Conservation (phyloP, 73 alveolate genomes). For the Uronychia binucleata region DNA sequence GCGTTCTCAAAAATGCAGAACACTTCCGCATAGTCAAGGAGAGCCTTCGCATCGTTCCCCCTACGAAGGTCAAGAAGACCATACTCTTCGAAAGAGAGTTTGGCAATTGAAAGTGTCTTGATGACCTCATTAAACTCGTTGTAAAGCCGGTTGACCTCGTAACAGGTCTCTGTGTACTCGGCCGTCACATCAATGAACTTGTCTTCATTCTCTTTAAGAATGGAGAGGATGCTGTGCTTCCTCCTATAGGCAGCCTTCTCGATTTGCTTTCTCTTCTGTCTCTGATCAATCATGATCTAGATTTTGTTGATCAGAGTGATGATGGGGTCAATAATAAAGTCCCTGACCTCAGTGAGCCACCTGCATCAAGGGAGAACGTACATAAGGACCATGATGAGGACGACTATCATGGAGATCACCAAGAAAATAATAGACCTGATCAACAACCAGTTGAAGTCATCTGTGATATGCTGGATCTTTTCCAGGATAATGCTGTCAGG, state of each 20-base stretch:
- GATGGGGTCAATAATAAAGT: not conserved
- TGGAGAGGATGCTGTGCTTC: not conserved
- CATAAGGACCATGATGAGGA: not conserved
- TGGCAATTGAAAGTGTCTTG: not conserved
- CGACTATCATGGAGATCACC: not conserved
- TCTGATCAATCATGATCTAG: not conserved
- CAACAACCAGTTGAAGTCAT: not conserved
- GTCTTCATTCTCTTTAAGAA: not conserved
- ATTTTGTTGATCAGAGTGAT: not conserved
- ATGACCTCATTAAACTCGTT: not conserved
- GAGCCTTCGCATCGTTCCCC: not conserved
- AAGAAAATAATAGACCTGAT: no score
- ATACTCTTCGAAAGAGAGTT: not conserved
- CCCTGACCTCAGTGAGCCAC: not conserved
- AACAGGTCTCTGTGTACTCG: not conserved
- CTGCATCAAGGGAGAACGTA: not conserved
- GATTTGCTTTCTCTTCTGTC: not conserved
- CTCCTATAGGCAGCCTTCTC: not conserved
- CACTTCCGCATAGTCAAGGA: not conserved
- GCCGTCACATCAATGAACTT: not conserved
- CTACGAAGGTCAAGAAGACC: not conserved
- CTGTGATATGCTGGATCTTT: not conserved
- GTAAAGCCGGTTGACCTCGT: not conserved
- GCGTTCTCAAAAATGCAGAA: not conserved
- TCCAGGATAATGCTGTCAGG: not conserved